Evolutionary conservation across 2,329 filamentous ascomycete species (phyloP).

Genomic region (Paraconiothyrium sp.): DNA sequence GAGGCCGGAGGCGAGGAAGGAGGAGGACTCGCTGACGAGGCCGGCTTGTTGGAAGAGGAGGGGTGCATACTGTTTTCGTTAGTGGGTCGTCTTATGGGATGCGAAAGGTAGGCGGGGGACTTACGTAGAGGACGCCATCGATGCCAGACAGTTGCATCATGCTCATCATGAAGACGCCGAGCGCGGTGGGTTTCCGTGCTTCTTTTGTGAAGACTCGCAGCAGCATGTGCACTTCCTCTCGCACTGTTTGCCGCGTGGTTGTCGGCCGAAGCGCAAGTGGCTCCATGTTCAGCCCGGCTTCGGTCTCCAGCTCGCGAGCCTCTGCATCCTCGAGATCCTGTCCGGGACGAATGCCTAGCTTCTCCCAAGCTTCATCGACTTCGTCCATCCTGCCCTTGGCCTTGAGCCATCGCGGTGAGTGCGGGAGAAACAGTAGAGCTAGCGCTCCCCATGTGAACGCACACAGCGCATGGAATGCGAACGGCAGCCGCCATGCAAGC

Average conservation of each 20-base stretch:
- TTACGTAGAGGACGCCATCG: slow-evolving; percentile 69
- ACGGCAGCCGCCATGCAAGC: slow-evolving; percentile 67
- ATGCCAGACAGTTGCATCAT: slow-evolving; percentile 71
- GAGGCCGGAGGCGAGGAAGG: slow-evolving; percentile 69
- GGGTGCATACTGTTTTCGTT: slow-evolving; percentile 64
- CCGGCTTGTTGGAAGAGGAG: slow-evolving; percentile 68
- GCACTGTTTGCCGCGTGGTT: slow-evolving; percentile 5
- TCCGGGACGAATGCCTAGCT: slow-evolving; percentile 13
- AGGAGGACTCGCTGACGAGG: slow-evolving; percentile 59
- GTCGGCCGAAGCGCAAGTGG: slow-evolving; percentile 14
- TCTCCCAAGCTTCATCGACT: slow-evolving; percentile 18
- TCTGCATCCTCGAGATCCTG: slow-evolving; percentile 18
- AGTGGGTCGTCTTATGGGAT: neutral
- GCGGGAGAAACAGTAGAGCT: slow-evolving; percentile 20
- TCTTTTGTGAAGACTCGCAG: slow-evolving; percentile 31
- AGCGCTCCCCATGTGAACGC: slow-evolving; percentile 17
- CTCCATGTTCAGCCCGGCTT: slow-evolving; percentile 29
- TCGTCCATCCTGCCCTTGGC: slow-evolving; percentile 19
- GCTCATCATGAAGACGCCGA: slow-evolving; percentile 66
- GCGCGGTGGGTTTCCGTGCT: slow-evolving; percentile 24
- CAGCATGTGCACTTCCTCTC: slow-evolving; percentile 25
- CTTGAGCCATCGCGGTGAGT: slow-evolving; percentile 31
- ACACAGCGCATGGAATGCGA: slow-evolving; percentile 58
- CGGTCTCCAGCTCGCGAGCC: slow-evolving; percentile 1
- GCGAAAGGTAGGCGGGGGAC: slow-evolving; percentile 26